Evolutionary conservation across 2,329 filamentous ascomycete genomes (phyloP).

Genomic region (Leptographium flavum): DNA sequence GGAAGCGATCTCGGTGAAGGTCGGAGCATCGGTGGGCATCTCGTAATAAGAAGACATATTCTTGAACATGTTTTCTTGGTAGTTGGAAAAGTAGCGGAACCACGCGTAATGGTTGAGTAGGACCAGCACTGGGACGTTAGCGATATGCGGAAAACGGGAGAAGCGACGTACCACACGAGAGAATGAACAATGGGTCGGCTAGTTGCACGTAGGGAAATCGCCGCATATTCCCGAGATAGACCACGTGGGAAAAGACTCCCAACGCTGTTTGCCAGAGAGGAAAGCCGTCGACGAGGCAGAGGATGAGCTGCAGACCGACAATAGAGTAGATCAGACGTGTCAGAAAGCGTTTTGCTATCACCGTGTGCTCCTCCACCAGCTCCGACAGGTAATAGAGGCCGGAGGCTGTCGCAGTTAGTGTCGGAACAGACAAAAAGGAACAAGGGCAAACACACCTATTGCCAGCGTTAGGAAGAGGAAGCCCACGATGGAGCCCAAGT

Average conservation of each 20-base stretch:
- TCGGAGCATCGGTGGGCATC: constrained; percentile 48
- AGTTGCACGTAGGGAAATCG: constrained; percentile 67
- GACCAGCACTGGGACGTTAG: constrained; percentile 55
- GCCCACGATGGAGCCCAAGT: constrained; percentile 71
- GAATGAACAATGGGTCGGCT: constrained; percentile 71
- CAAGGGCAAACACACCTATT: constrained; percentile 47
- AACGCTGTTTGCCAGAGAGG: constrained; percentile 61
- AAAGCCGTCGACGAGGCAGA: constrained; percentile 74
- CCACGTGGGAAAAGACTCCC: constrained; percentile 64
- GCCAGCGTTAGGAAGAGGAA: constrained; percentile 91
- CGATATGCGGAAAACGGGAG: not conserved
- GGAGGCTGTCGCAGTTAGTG: constrained; percentile 47
- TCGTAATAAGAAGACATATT: constrained; percentile 49
- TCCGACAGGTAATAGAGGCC: constrained; percentile 97
- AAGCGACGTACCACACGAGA: constrained; percentile 55
- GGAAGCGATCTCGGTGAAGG: constrained; percentile 85
- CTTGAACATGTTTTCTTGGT: constrained; percentile 42
- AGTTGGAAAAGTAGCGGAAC: constrained; percentile 79
- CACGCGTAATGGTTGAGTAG: constrained; percentile 86
- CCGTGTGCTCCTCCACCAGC: constrained; percentile 94
- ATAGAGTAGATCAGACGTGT: constrained; percentile 73
- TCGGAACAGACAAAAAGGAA: not conserved
- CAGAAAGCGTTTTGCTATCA: constrained; percentile 77
- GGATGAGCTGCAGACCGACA: constrained; percentile 57
- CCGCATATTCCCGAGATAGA: constrained; percentile 79